Evolutionary conservation across 2,329 filamentous ascomycete genomes (phyloP), one percentile per base, ranked within the genome.

Genomic region (Botrytis medusae): DNA sequence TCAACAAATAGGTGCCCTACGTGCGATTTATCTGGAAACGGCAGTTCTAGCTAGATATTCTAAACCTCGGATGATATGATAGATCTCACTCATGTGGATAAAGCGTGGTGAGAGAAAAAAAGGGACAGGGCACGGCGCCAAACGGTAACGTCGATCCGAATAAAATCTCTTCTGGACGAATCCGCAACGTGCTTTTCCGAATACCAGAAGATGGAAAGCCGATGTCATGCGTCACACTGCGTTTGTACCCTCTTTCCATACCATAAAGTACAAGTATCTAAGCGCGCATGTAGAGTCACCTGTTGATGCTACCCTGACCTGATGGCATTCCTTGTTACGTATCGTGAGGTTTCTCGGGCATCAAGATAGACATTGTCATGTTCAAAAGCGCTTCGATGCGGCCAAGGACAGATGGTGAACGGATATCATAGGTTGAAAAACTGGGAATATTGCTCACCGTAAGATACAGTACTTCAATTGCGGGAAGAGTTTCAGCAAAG

Each of bases 201-300:
- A 67, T 51, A 54, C 62, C 70, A 68, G 51, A 60, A 40, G 68
- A 68, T 42, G 48, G 29, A 72, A 60, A 69, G 40, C 40, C 51
- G 63, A 69, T 69, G 29, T 61, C 71, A 72, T 72, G 71, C 63
- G 71, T 72, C 71, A 72, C 71, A 72, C 71, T 72, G 71, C 71
- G 63, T 69, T 61, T 68, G 62, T 72, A 37, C 29, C 71, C 62
- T 48, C 62, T 67, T 46, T 69, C 40, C 42, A 46, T 42, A 46
- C 51, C 63, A 29, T 72, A 22, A 51, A 42, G 40, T 14, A 8
- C 42, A 22, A 37, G 63, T 51, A 61, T 69, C 63, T 72, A 72
- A 72, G 71, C 63, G 71, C 71, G 71, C 40, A 72, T 63, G 71
- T 72, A 64, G 46, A 72, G 69, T 72, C 61, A 72, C 51, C 71